These are phyloP conservation scores for Neonectria faginata DNA, from an alignment of 2,329 filamentous ascomycete species.

Conservation along the genomic window DNA sequence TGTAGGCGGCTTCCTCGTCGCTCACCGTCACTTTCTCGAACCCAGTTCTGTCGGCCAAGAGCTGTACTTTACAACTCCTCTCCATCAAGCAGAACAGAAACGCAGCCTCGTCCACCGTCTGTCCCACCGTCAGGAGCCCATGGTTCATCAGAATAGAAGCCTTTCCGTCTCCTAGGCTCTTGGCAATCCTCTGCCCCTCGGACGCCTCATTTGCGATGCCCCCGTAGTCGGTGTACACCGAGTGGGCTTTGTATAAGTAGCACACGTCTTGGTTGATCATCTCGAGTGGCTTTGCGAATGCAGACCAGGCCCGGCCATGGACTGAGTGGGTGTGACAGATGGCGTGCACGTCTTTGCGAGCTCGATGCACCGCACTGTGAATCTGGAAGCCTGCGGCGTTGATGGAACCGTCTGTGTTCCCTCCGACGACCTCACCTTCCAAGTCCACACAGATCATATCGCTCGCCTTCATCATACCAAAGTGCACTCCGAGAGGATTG, in stretches of 20 bases:
- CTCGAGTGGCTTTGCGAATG: slow-evolving; percentile 67
- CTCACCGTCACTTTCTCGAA: slow-evolving; percentile 4
- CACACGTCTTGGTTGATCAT: slow-evolving; percentile 70
- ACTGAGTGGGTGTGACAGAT: slow-evolving; percentile 69
- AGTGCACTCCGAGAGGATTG: slow-evolving; percentile 72
- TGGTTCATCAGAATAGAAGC: slow-evolving; percentile 71
- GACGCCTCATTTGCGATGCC: slow-evolving; percentile 69
- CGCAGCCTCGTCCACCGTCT: slow-evolving; percentile 72
- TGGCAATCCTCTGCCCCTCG: slow-evolving; percentile 67
- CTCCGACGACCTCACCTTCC: slow-evolving; percentile 66
- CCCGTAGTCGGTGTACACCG: slow-evolving; percentile 68
- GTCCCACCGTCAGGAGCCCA: slow-evolving; percentile 70
- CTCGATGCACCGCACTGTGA: slow-evolving; percentile 68
- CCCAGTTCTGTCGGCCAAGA: slow-evolving; percentile 19
- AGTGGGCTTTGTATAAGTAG: slow-evolving; percentile 66
- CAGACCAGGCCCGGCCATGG: slow-evolving; percentile 68
- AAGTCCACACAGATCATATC: slow-evolving; percentile 74
- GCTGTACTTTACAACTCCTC: slow-evolving; percentile 41
- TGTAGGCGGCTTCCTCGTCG: slow-evolving; percentile 24
- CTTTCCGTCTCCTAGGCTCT: slow-evolving; percentile 64
- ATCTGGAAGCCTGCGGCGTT: slow-evolving; percentile 72
- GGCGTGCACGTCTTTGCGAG: slow-evolving; percentile 66
- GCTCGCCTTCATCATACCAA: slow-evolving; percentile 69
- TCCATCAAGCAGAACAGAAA: slow-evolving; percentile 60
- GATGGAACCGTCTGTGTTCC: slow-evolving; percentile 61